Conservation (phyloP, 2,329 filamentous ascomycete genomes). For the Aspergillus sp. region DNA sequence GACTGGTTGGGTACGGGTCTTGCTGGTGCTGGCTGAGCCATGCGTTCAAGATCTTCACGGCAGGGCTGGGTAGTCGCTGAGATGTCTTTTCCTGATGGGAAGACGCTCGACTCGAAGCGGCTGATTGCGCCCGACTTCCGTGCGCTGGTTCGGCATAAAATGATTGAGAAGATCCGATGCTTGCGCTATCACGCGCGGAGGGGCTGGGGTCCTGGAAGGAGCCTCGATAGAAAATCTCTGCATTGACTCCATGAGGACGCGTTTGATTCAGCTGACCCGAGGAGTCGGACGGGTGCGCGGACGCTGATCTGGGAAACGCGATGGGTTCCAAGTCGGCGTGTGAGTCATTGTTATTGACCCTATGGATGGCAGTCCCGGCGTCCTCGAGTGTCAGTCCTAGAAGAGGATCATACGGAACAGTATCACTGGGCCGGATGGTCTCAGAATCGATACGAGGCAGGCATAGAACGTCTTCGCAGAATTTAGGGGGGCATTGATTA, state of each 20-base stretch:
- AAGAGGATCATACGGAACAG: background rate
- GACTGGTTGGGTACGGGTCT: constrained; percentile 81
- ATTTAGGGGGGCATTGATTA: background rate
- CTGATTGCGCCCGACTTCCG: background rate
- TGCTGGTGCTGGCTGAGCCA: constrained; percentile 76
- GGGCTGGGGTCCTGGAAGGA: background rate
- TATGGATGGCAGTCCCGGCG: background rate
- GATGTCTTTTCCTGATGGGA: background rate
- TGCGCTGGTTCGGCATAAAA: background rate
- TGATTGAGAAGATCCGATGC: background rate
- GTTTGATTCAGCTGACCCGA: background rate
- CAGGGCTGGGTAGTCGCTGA: constrained; percentile 30
- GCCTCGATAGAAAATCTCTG: background rate
- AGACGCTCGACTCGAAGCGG: background rate
- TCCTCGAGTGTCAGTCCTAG: background rate
- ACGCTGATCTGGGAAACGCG: background rate
- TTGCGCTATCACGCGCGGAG: background rate
- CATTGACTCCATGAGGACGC: background rate
- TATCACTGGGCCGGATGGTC: background rate
- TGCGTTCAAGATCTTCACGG: constrained; percentile 72
- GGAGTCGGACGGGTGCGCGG: background rate
- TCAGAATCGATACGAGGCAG: background rate
- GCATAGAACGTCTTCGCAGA: constrained; percentile 6
- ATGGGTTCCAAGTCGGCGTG: background rate
- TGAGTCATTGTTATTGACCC: background rate